Base-by-base conservation (phyloP, 805 yeast genomes). In the Komagataella phaffii region DNA sequence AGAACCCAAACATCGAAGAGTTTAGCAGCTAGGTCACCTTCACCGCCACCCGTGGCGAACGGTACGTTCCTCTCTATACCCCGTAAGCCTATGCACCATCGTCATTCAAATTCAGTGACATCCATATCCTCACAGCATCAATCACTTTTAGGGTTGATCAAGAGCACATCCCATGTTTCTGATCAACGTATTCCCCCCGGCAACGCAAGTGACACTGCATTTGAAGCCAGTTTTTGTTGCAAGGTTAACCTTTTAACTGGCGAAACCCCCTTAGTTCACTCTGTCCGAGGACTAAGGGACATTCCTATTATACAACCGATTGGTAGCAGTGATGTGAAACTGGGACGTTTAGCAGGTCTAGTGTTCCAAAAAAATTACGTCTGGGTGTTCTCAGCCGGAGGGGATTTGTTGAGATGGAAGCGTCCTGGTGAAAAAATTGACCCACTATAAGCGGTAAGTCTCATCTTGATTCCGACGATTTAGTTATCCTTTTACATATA, bases 381-480 rank as follows among this genome's bases (percentile, higher is more conserved):
- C 7, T 70, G 74, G 74, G 67, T 67, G 1, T 65, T 66, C 53
- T 58, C 63, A 5, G 55, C 64, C 7, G 64, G 69, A 1, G 74
- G 74, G 3, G 74, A 70, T 53, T 53, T 66, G 10, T 53, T 69
- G 2, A 59, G 71, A 52, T 70, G 79, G 82, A 53, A 36, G 44
- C 54, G 69, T 51, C 66, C 65, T 17, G 23, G 19, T 44, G 19
- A 19, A 44, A 10, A n/a, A 10, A 44, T 17, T 12, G 46, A 44
- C 12, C 6, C 12, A n/a, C 3, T 17, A 10, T 17, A 19, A 44
- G 19, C 23, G 6, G 46, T 17, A n/a, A 7, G n/a, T 12, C 46
- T 14, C 23, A 10, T 14, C 46, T 44, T 44, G 46, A n/a, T 17
- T 44, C 12, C 2, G 6, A 5, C 12, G 7, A 30, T 8, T 10